Evolutionary conservation across 2,329 filamentous ascomycete genomes (phyloP).

Genomic region (Exophiala calicioides): DNA sequence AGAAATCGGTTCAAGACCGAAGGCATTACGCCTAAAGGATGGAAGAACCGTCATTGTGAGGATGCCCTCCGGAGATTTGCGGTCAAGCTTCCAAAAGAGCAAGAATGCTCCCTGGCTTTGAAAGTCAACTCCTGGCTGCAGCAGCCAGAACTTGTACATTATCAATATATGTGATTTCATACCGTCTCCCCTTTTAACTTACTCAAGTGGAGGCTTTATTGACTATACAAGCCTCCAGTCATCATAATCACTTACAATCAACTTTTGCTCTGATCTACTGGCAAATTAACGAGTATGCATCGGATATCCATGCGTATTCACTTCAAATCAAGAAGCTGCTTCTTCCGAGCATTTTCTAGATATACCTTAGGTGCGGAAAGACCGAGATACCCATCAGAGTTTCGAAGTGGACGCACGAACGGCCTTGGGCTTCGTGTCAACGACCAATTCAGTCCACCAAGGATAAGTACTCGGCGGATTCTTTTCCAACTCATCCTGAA

Average conservation of each 20-base stretch:
- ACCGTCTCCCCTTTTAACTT: neutral
- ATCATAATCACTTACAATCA: neutral
- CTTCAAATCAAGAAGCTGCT: too few relatives aligned
- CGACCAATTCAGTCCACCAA: constrained; percentile 3
- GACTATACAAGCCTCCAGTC: neutral
- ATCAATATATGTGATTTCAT: neutral
- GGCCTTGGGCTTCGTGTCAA: constrained; percentile 5
- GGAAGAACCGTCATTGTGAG: constrained; percentile 5
- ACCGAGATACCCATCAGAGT: too few relatives aligned
- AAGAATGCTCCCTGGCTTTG: neutral
- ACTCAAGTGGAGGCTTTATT: neutral
- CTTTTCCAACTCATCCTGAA: too few relatives aligned
- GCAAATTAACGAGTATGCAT: too few relatives aligned
- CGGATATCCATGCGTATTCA: too few relatives aligned
- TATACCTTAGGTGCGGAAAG: too few relatives aligned
- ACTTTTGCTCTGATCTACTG: too few relatives aligned
- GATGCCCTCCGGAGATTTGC: constrained; percentile 11
- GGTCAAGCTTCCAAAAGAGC: too few relatives aligned
- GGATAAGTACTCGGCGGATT: too few relatives aligned
- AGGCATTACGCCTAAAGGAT: constrained; percentile 1
- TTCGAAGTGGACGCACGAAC: too few relatives aligned
- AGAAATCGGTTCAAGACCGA: constrained; percentile 3
- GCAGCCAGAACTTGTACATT: neutral
- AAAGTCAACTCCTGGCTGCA: neutral
- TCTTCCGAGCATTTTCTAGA: too few relatives aligned